Base-by-base conservation (phyloP, 441 rosid species). In the Populus hybrid region DNA sequence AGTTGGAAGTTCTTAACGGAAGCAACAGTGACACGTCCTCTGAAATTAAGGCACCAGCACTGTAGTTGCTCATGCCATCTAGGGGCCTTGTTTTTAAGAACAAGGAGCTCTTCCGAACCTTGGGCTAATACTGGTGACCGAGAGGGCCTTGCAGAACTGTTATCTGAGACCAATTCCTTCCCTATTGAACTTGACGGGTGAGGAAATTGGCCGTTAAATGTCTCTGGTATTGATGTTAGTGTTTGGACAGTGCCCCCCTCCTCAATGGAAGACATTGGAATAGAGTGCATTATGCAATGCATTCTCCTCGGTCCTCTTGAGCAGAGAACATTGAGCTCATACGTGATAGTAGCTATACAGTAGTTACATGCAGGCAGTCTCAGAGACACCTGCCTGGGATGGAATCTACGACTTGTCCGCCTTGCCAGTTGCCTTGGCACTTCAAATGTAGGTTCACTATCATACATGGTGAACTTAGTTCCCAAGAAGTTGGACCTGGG, bases 31-130 rank as follows among this genome's bases (percentile, higher is more conserved):
- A 94, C 97, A 42, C 98, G 97, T 50, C 98, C 98, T 63, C 86
- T 86, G 89, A 94, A 94, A 81, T 94, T 94, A 35, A 94, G 90
- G 85, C 98, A 94, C 98, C 98, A 94, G 75, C 98, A 94, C 72
- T 94, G 97, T 67, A 94, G 88, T 81, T 94, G 97, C 83, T 94
- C 98, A 23, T 94, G 97, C 98, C 98, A 94, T 82, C 98, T 86
- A 21, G 97, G 97, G 35, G 95, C 84, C 81, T 91, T 93, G 86
- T 94, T 94, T 77, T 88, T 94, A 21, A 94, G 95, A 80, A 87
- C 75, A 74, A 94, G 80, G 34, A 90, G 90, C 67, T 85, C 89
- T 75, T 73, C 79, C 46, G 82, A 81, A 69, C 83, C 83, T 24
- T 80, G 72, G 61, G 82, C 71, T 30, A 80, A 32, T 71, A 75